phyloP scores from a whole-genome alignment of 495 filamentous ascomycete species.

The Lasiosphaeria hispida region DNA sequence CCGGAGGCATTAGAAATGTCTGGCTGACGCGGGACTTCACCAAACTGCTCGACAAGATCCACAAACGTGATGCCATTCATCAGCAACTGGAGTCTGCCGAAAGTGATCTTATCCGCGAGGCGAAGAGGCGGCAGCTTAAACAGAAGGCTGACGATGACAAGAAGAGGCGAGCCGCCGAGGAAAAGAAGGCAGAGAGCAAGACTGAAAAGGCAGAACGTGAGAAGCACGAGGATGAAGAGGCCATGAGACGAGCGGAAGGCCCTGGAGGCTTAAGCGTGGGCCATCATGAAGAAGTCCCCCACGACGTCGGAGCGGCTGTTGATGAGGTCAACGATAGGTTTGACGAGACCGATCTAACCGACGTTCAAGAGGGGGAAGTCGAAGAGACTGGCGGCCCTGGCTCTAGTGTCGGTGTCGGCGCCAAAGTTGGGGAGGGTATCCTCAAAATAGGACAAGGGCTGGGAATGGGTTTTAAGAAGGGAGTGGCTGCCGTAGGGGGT shows the following conservation, averaged over 20 bases:
- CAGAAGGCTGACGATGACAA: constrained; percentile 63
- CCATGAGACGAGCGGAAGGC: constrained; percentile 60
- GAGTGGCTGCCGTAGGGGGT: constrained; percentile 36
- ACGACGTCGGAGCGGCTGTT: constrained; percentile 67
- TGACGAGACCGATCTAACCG: constrained; percentile 21
- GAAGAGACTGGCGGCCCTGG: constrained; percentile 12
- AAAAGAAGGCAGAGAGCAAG: constrained; percentile 46
- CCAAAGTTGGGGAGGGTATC: constrained; percentile 29
- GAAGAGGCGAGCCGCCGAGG: constrained; percentile 51
- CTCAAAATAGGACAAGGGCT: constrained; percentile 38
- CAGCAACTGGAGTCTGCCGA: constrained; percentile 74
- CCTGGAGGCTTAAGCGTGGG: constrained; percentile 74
- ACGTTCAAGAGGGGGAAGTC: constrained; percentile 32
- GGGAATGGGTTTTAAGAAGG: constrained; percentile 39
- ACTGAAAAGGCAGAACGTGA: constrained; percentile 47
- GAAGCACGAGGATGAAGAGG: constrained; percentile 54
- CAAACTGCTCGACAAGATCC: constrained; percentile 81
- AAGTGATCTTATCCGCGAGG: constrained; percentile 74
- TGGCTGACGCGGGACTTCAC: constrained; percentile 96
- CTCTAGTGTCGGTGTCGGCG: constrained; percentile 2
- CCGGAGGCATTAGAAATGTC: constrained; percentile 91
- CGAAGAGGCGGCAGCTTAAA: constrained; percentile 73
- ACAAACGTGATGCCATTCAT: constrained; percentile 69
- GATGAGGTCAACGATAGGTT: constrained; percentile 40
- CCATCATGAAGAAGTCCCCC: constrained; percentile 74